Conservation (phyloP, 805 yeast genomes). For the Zygosaccharomyces rouxii region DNA sequence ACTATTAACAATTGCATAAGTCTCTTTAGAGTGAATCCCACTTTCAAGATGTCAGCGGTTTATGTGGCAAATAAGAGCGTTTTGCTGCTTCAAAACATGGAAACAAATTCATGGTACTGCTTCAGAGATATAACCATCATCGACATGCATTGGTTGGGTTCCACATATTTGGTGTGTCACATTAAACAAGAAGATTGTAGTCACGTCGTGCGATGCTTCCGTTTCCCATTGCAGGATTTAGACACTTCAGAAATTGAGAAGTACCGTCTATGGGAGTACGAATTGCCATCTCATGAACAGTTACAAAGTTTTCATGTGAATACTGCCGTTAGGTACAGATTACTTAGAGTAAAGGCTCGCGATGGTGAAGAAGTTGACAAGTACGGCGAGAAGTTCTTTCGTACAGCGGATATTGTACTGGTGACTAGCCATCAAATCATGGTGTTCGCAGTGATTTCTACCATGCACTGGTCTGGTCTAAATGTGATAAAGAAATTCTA, state of each 20-base stretch:
- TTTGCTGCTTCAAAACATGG: constrained; percentile 29
- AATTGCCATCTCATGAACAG: constrained; percentile 15
- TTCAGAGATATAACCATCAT: constrained; percentile 24
- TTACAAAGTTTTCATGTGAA: constrained; percentile 23
- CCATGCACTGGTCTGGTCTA: constrained; percentile 22
- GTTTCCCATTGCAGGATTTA: constrained; percentile 22
- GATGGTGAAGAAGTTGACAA: constrained; percentile 10
- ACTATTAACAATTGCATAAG: constrained; percentile 31
- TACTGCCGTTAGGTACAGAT: constrained; percentile 20
- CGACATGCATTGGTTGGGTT: constrained; percentile 34
- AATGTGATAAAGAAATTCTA: constrained; percentile 24
- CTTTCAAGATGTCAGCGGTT: constrained; percentile 25
- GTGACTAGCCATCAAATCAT: constrained; percentile 16
- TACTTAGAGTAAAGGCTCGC: constrained; percentile 20
- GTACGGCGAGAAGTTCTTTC: constrained; percentile 20
- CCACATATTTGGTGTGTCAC: constrained; percentile 28
- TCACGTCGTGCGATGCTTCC: constrained; percentile 22
- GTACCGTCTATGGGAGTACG: constrained; percentile 28
- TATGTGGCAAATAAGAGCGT: constrained; percentile 32
- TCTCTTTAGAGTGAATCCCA: constrained; percentile 22
- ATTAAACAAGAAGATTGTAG: constrained; percentile 22
- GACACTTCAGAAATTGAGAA: constrained; percentile 16
- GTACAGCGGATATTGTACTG: constrained; percentile 31
- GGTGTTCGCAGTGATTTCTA: constrained; percentile 30
- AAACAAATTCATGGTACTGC: constrained; percentile 28